A percentile compares a stretch with the other conserved stretches of the same genome.
phyloP scores from a whole-genome alignment of 768 basidiomycete genomes.

The Mycena alexandri region DNA sequence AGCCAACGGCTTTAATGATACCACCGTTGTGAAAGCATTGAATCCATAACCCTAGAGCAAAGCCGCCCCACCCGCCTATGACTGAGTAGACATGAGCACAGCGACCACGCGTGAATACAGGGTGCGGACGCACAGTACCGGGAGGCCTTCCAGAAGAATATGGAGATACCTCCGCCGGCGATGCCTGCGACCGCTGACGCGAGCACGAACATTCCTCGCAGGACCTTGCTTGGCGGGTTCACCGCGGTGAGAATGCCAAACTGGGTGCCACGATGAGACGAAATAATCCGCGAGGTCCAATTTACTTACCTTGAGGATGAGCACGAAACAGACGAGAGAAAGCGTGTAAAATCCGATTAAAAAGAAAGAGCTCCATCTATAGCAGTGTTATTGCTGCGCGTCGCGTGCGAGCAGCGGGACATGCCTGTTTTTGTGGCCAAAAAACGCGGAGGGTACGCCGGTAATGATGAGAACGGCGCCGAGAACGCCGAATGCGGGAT shows the following conservation, averaged over 20 bases:
- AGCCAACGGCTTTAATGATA: slow-evolving; percentile 79
- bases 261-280: slow-evolving; percentile 26
- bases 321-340: slow-evolving; percentile 85
- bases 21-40: slow-evolving; percentile 89
- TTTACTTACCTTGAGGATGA: slow-evolving; percentile 72
- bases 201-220: slow-evolving; percentile 92
- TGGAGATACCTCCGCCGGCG: slow-evolving; percentile 85
- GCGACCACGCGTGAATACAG: not conserved
- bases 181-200: slow-evolving; percentile 84
- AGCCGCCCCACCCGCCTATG: slow-evolving; percentile 87
- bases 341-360: slow-evolving; percentile 92
- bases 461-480: slow-evolving; percentile 91
- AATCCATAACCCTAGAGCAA: slow-evolving; percentile 88
- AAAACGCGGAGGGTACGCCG: slow-evolving; percentile 89
- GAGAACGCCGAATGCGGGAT: slow-evolving; percentile 91
- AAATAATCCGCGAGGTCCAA: not conserved
- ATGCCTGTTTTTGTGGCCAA: slow-evolving; percentile 95
- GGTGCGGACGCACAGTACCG: slow-evolving; percentile 66
- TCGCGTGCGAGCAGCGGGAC: not conserved
- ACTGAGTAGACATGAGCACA: slow-evolving; percentile 24
- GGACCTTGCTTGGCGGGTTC: slow-evolving; percentile 80
- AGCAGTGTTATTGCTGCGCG: slow-evolving; percentile 6
- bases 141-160: slow-evolving; percentile 94
- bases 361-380: slow-evolving; percentile 89
- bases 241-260: slow-evolving; percentile 90